Percentiles rank a stretch among this genome's conserved stretches.
phyloP scores from a whole-genome alignment of 345 rosid species.

The Lagerstroemia speciosa region DNA sequence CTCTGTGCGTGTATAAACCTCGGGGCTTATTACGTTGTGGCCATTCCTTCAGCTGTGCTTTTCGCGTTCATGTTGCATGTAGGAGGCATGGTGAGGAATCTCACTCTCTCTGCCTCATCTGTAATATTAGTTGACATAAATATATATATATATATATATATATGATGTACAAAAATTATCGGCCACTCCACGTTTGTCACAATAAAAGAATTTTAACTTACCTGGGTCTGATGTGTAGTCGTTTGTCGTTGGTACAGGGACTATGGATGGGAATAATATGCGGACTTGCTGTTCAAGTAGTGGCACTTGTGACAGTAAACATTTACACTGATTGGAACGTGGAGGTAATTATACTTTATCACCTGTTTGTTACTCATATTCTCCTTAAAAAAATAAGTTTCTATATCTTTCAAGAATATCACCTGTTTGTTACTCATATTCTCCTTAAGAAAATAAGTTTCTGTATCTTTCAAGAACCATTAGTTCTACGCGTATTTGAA shows the following conservation, averaged over 20 bases:
- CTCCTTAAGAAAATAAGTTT: no score
- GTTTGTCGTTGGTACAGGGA: slow-evolving; percentile 18
- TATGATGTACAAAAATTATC: no score
- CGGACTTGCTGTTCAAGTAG: slow-evolving; percentile 24
- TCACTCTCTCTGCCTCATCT: background rate
- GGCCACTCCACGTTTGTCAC: no score
- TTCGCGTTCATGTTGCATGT: slow-evolving; percentile 28
- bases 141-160: background rate
- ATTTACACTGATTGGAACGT: slow-evolving; percentile 28
- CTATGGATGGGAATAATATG: slow-evolving; percentile 48
- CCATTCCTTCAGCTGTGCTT: slow-evolving; percentile 32
- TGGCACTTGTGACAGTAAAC: slow-evolving; percentile 32
- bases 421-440: no score
- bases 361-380: background rate
- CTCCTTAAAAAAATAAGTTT: no score
- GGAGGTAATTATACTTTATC: slow-evolving; percentile 17
- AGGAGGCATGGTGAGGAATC: slow-evolving; percentile 33
- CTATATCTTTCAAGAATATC: no score
- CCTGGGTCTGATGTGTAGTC: background rate
- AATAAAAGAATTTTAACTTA: no score
- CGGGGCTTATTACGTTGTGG: slow-evolving; percentile 43
- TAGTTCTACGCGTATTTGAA: no score
- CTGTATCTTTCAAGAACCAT: no score
- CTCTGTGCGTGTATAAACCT: slow-evolving; percentile 35
- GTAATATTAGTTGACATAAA: background rate